Conservation (phyloP, 805 yeast species). For the Candida boleticola region DNA sequence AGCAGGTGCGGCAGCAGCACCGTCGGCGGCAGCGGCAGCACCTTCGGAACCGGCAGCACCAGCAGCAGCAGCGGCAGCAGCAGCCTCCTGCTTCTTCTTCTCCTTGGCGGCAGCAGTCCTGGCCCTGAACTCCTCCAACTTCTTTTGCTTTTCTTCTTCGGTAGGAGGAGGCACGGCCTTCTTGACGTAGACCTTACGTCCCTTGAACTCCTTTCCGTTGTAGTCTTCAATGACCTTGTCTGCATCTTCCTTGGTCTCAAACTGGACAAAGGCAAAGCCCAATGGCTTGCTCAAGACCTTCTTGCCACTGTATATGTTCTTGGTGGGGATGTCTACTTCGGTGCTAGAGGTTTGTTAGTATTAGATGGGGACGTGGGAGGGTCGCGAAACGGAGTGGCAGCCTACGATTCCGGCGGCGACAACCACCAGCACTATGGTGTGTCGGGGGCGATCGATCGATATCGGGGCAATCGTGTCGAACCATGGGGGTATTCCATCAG, state of each 20-base stretch:
- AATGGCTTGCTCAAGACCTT: constrained; percentile 42
- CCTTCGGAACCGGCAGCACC: constrained; percentile 12
- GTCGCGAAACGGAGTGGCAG: too few relatives aligned
- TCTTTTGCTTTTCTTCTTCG: constrained; percentile 41
- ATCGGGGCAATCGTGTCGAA: too few relatives aligned
- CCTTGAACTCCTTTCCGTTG: constrained; percentile 44
- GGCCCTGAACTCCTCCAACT: constrained; percentile 32
- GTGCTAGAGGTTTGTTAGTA: constrained; percentile 24
- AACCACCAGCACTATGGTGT: too few relatives aligned
- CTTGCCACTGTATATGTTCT: constrained; percentile 33
- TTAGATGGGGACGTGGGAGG: too few relatives aligned
- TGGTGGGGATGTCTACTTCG: constrained; percentile 51
- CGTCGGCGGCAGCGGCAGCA: constrained; percentile 6
- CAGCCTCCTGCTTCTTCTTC: constrained; percentile 17
- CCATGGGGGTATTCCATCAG: too few relatives aligned
- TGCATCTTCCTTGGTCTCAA: constrained; percentile 42
- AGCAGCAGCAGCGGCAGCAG: constrained; percentile 12
- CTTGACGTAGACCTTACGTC: constrained; percentile 49
- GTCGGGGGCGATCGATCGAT: too few relatives aligned
- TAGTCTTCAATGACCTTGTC: constrained; percentile 42
- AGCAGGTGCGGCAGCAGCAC: neutral
- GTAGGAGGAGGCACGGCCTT: constrained; percentile 53
- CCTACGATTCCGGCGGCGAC: too few relatives aligned
- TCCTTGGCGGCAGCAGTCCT: constrained; percentile 20
- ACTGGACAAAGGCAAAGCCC: constrained; percentile 63